Evolutionary conservation across 2,329 filamentous ascomycete genomes (phyloP).

Genomic region (Hymenoscyphus repandus): DNA sequence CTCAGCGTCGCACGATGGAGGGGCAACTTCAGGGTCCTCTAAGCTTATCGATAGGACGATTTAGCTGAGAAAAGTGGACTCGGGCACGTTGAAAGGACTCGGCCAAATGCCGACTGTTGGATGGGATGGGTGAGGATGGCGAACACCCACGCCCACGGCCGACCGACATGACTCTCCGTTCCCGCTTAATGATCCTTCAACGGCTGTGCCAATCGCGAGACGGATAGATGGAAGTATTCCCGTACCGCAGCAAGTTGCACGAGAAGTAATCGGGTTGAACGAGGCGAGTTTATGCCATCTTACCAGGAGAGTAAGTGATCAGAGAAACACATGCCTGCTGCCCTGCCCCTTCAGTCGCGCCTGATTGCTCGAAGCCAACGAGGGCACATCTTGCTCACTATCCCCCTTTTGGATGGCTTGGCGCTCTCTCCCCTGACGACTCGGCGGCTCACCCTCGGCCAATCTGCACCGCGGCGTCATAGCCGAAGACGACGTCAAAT

Average conservation of each 20-base stretch:
- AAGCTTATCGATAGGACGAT: background rate
- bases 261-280: background rate
- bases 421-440: background rate
- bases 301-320: background rate
- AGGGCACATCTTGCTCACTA: background rate
- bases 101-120: too few species aligned
- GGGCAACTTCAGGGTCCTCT: background rate
- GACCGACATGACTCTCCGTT: background rate
- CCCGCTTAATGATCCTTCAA: background rate
- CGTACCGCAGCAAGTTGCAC: background rate
- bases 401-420: background rate
- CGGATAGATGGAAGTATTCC: background rate
- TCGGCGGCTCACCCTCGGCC: constrained; percentile 6
- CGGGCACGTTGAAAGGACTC: too few species aligned
- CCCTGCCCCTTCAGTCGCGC: too few species aligned
- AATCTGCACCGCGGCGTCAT: constrained; percentile 4
- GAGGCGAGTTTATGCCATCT: background rate
- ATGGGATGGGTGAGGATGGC: too few species aligned
- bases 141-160: background rate
- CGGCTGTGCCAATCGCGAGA: background rate
- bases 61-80: background rate
- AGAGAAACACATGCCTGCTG: too few species aligned
- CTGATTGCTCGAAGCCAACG: background rate
- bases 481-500: background rate
- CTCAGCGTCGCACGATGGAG: background rate